Evolutionary conservation across 768 basidiomycete species (phyloP), one percentile per base, ranked within the genome.

Genomic region (Kwoniella dendrophila): DNA sequence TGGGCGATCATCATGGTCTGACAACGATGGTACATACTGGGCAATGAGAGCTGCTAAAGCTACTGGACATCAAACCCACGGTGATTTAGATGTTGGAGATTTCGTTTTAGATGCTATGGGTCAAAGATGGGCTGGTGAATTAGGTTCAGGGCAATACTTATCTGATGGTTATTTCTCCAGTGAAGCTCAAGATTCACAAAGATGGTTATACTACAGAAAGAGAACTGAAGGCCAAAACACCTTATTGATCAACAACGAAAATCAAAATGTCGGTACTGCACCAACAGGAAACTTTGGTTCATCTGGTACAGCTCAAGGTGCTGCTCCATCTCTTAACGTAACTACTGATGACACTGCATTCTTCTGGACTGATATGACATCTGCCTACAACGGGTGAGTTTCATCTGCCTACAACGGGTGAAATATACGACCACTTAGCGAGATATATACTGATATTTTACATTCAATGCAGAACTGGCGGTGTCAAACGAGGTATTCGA

Each of bases 171-270:
- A 98, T 82, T 99, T 99, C 83, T 81, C 78, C 30, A 85, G 77
- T 59, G 91, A 90, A 67, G 75, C 78, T 0, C 92, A 95, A 77
- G 80, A 82, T 62, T 84, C 86, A 48, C 76, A 81, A 24, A 84
- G 95, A 56, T 98, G 93, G 94, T 71, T 85, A 64, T 98, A 96
- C 82, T 99, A 96, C 83, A 85, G 94, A 76, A 98, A 94, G 83
- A 86, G 87, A 81, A 96, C 95, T 3, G 92, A 95, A 80, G 96
- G 96, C 2, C 96, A 99, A 82, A 99, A 98, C 82, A 93, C 92
- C 4, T 83, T 99, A 65, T 73, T 94, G 55, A 83, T 97, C 67
- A 84, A 84, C 69, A 81, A 82, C 64, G 75, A 80, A 32, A 97
- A 98, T 81, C 96, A 99, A 81, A 84, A 87, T 62, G 90, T 96